Conservation (phyloP, 2,329 filamentous ascomycete genomes). For the Ophiostoma fasciatum region DNA sequence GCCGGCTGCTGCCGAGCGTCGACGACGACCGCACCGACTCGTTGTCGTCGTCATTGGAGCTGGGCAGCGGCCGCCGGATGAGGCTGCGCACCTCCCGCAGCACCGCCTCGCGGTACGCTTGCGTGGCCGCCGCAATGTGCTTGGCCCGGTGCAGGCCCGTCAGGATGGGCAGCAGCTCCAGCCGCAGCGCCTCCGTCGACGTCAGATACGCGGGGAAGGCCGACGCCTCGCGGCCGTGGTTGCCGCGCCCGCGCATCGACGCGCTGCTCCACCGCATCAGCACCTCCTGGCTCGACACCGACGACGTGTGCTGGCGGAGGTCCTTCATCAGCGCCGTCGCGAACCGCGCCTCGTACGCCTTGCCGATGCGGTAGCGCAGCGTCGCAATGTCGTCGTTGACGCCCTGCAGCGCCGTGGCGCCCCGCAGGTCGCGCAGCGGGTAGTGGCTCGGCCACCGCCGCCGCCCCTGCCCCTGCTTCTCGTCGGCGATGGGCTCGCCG, state of each 20-base stretch:
- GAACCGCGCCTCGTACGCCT: slow-evolving; percentile 72
- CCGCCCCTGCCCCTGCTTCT: slow-evolving; percentile 13
- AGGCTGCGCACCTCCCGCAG: slow-evolving; percentile 75
- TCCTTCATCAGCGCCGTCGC: slow-evolving; percentile 65
- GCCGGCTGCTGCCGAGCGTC: slow-evolving; percentile 51
- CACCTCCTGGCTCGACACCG: slow-evolving; percentile 56
- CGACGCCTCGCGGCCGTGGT: slow-evolving; percentile 50
- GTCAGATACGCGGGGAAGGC: slow-evolving; percentile 66
- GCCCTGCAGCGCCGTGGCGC: slow-evolving; percentile 64
- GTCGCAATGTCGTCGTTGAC: slow-evolving; percentile 63
- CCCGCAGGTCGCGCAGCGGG: slow-evolving; percentile 53
- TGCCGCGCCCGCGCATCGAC: slow-evolving; percentile 55
- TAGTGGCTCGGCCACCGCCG: not conserved
- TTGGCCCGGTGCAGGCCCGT: slow-evolving; percentile 68
- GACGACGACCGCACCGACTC: slow-evolving; percentile 80
- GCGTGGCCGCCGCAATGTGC: slow-evolving; percentile 67
- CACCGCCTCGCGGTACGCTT: slow-evolving; percentile 69
- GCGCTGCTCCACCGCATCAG: slow-evolving; percentile 73
- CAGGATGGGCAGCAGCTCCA: slow-evolving; percentile 54
- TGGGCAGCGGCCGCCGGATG: slow-evolving; percentile 74
- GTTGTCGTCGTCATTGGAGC: slow-evolving; percentile 85
- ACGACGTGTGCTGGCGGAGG: slow-evolving; percentile 63
- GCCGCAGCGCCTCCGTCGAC: slow-evolving; percentile 54
- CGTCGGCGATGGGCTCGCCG: slow-evolving; percentile 41
- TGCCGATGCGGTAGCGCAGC: slow-evolving; percentile 68